Conservation (phyloP, 495 filamentous ascomycete genomes). For the Jackrogersella multiformis region DNA sequence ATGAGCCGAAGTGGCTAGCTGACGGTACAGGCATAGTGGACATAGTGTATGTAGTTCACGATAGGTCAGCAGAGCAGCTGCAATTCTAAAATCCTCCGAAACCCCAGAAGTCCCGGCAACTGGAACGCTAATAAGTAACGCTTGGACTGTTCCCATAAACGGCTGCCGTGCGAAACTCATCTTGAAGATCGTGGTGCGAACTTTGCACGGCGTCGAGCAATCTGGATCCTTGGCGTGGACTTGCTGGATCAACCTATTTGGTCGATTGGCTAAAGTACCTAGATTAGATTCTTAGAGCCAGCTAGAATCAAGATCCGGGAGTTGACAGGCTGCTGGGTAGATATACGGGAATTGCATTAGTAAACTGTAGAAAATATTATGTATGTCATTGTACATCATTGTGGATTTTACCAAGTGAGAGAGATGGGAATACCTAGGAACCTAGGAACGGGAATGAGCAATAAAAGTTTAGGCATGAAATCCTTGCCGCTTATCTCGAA, state of each 20-base stretch:
- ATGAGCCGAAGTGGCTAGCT: slow-evolving; percentile 9
- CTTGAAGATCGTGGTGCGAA: slow-evolving; percentile 2
- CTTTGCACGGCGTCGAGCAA: background rate
- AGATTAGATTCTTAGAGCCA: slow-evolving; percentile 8
- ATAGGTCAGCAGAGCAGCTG: slow-evolving; percentile 30
- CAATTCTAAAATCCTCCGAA: slow-evolving; percentile 41
- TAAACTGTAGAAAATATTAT: background rate
- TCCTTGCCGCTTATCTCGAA: slow-evolving; percentile 37
- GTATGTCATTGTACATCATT: background rate
- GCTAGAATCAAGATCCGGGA: slow-evolving; percentile 9
- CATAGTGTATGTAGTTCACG: slow-evolving; percentile 1
- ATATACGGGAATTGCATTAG: too few relatives aligned
- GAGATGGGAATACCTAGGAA: background rate
- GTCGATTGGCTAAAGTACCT: slow-evolving; percentile 1
- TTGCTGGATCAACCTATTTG: slow-evolving; percentile 3
- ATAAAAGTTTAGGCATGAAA: slow-evolving; percentile 7
- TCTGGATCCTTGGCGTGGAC: background rate
- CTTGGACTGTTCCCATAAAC: slow-evolving; percentile 14
- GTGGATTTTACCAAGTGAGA: background rate
- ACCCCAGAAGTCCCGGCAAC: slow-evolving; percentile 32
- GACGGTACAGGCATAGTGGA: slow-evolving; percentile 27
- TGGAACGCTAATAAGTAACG: slow-evolving; percentile 27
- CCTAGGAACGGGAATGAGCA: background rate
- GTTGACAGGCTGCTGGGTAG: background rate
- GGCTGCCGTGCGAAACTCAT: slow-evolving; percentile 10